phyloP scores from a whole-genome alignment of 179 eudicot species.

The Nepenthes alata region DNA sequence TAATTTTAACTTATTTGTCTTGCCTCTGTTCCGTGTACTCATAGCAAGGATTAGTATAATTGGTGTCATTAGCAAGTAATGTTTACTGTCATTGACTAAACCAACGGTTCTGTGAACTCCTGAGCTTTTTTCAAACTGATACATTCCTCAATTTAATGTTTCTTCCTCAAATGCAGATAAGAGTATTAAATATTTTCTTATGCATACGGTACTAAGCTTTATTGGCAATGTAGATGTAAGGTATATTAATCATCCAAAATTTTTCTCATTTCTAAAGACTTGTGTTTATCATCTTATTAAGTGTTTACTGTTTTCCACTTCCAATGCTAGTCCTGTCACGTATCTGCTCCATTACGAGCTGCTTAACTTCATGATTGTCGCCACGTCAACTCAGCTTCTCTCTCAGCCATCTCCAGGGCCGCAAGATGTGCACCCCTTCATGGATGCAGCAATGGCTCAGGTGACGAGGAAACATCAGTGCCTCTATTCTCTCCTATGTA shows the following conservation, averaged over 20 bases:
- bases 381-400: slow-evolving; percentile 94
- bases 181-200: slow-evolving; percentile 37
- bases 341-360: slow-evolving; percentile 75
- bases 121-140: too few species aligned
- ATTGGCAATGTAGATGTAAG: slow-evolving; percentile 74
- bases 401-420: slow-evolving; percentile 81
- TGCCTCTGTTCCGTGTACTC: too few species aligned
- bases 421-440: slow-evolving; percentile 62
- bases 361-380: slow-evolving; percentile 72
- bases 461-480: slow-evolving; percentile 19
- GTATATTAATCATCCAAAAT: slow-evolving; percentile 23
- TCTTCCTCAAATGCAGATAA: slow-evolving; percentile 40
- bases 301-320: slow-evolving; percentile 2
- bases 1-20: too few species aligned
- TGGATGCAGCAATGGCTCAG: slow-evolving; percentile 78
- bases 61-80: too few species aligned
- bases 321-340: slow-evolving; percentile 49
- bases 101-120: too few species aligned
- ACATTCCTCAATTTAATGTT: background rate
- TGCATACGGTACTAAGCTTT: slow-evolving; percentile 49
- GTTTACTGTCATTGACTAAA: too few species aligned
- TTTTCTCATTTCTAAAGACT: slow-evolving; percentile 15
- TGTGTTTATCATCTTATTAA: background rate
- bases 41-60: too few species aligned
- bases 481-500: background rate